Evolutionary conservation across 2,329 filamentous ascomycete genomes (phyloP).

Genomic region (Phialophora verrucosa): DNA sequence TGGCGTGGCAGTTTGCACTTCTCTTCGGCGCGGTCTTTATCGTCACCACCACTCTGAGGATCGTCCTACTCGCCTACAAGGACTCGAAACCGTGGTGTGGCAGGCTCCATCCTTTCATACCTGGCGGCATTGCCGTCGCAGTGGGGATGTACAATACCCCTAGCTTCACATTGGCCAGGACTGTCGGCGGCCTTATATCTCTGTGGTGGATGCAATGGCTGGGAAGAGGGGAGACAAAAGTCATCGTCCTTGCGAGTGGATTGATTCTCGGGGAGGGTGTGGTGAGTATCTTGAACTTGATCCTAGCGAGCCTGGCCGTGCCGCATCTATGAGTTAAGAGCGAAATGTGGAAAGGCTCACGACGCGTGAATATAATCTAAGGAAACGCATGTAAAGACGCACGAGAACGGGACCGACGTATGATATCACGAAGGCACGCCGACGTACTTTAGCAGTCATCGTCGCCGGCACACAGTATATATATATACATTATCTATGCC

Average conservation of each 20-base stretch:
- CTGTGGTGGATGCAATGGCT: constrained; percentile 75
- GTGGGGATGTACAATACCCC: constrained; percentile 99
- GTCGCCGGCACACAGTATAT: neutral
- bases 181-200: constrained; percentile 75
- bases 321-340: constrained; percentile 67
- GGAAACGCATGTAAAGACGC: neutral
- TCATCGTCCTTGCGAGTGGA: constrained; percentile 88
- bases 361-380: neutral
- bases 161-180: constrained; percentile 88
- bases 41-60: constrained; percentile 71
- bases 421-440: too few relatives aligned
- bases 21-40: constrained; percentile 78
- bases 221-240: constrained; percentile 61
- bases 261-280: constrained; percentile 92
- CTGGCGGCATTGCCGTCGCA: constrained; percentile 93
- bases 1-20: constrained; percentile 80
- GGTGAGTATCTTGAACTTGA: constrained; percentile 86
- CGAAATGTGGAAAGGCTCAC: too few relatives aligned
- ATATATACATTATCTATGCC: too few relatives aligned
- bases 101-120: constrained; percentile 63
- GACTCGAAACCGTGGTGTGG: constrained; percentile 35
- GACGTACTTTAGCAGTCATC: neutral
- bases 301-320: constrained; percentile 76
- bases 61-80: constrained; percentile 45
- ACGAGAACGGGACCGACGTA: neutral